Evolutionary conservation across 768 basidiomycete genomes (phyloP), one percentile per base, ranked within the genome.

Genomic region (Floccularia luteovirens): DNA sequence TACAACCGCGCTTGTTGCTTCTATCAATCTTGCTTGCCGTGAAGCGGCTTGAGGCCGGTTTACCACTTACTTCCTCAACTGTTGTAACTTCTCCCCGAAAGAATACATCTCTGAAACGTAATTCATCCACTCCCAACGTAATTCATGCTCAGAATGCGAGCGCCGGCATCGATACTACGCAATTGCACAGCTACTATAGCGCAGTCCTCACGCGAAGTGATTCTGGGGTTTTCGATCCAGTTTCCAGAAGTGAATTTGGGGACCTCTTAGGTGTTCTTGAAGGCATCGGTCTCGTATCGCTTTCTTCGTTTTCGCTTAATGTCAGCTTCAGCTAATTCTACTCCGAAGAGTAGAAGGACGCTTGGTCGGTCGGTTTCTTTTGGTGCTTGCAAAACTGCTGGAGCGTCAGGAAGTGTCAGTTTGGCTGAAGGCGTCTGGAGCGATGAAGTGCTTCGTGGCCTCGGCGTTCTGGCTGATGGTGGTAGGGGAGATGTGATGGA

Each of bases 181-280:
- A 77, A 14, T 62, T 91, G 14, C 75, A 88, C 42, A 51, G 69
- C 0, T 87, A 79, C 56, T 90, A 90, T 49, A 55, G 61, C 25
- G 52, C 65, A 2, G 60, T 85, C 34, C 72, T 91, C 6, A 64
- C 66, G 12, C 72, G 82, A 24, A 64, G 70, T 8, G 75, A 75
- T 16, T 63, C 60, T 12, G 72, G 70, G 12, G 54, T 75, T 3
- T 81, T 87, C 45, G 61, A 71, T 2, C 67, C 82, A 2, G 84
- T 82, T 1, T 84, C 81, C 7, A 70, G 83, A 6, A 84, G 75
- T 53, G 87, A 90, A 49, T 89, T 91, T 47, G 63, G 69, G 0
- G 88, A 91, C 48, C 65, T 90, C 2, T 51, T 84, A 0, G 72
- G 75, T 19, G 62, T 90, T 35, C 61, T 91, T 25, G 88, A 91